Percentiles rank a stretch among this genome's conserved stretches.
phyloP scores from a whole-genome alignment of 2,329 filamentous ascomycete genomes.

The Seiridium unicorne region DNA sequence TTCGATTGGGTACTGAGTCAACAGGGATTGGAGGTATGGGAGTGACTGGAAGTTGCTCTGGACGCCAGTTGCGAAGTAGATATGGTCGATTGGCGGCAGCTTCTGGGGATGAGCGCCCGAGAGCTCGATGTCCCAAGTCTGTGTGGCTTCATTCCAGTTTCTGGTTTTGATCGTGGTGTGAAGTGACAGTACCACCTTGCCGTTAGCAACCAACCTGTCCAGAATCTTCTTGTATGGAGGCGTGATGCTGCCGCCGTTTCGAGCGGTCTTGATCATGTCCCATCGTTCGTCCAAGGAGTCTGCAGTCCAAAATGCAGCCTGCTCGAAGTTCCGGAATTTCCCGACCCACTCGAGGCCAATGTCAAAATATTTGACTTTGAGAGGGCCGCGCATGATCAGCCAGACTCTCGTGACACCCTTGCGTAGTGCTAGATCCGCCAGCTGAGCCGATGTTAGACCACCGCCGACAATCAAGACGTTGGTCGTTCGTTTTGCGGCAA shows the following conservation, averaged over 20 bases:
- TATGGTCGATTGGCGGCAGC: slow-evolving; percentile 59
- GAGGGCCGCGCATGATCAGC: slow-evolving; percentile 62
- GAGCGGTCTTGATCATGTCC: slow-evolving; percentile 62
- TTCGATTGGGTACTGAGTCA: slow-evolving; percentile 58
- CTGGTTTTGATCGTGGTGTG: slow-evolving; percentile 55
- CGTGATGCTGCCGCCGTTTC: slow-evolving; percentile 76
- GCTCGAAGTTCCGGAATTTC: slow-evolving; percentile 76
- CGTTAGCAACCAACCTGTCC: slow-evolving; percentile 53
- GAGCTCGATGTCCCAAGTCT: slow-evolving; percentile 41
- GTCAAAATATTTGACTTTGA: slow-evolving; percentile 73
- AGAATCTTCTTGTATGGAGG: slow-evolving; percentile 66
- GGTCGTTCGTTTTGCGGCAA: slow-evolving; percentile 49
- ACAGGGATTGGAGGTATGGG: slow-evolving; percentile 60
- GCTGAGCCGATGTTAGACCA: slow-evolving; percentile 73
- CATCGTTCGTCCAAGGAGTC: slow-evolving; percentile 69
- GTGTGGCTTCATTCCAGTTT: slow-evolving; percentile 42
- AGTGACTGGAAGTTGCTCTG: slow-evolving; percentile 60
- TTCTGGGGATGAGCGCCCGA: slow-evolving; percentile 42
- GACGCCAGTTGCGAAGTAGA: slow-evolving; percentile 76
- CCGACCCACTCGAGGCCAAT: slow-evolving; percentile 76
- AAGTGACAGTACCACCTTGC: slow-evolving; percentile 54
- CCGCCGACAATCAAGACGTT: slow-evolving; percentile 72
- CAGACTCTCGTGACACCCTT: slow-evolving; percentile 66
- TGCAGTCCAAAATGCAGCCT: slow-evolving; percentile 74
- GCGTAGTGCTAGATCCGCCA: slow-evolving; percentile 65